Base-by-base conservation (phyloP, 352 stramenopile genomes). In the Aphanomyces cochlioides region DNA sequence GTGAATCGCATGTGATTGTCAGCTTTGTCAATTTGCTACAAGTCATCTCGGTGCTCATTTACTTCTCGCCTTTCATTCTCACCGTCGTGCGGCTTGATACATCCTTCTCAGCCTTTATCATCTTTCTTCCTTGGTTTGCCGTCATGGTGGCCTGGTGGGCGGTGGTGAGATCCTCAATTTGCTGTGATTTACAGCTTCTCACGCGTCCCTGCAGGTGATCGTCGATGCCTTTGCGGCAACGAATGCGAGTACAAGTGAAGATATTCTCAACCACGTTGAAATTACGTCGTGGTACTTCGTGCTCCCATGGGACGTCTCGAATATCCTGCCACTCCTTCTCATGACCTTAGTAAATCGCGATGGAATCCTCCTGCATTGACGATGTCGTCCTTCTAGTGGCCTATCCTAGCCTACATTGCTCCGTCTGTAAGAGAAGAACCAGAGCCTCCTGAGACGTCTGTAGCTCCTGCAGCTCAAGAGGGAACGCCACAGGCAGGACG, bases 131-230 rank as follows among this genome's bases (percentile, higher is more conserved):
- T 37, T 67, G 60, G 60, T 21, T 67, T 36, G 7, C 58, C 1
- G 19, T 67, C 21, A 41, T 54, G 5, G 19, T 8, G 12, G 60
- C 37, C 19, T 56, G 19, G 60, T 7, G 47, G 3, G 12, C 34
- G 19, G 38, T 67, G 13, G 60, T 67, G 58, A 50, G 10, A n/a
- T 50, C 43, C 10, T 50, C 43, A n/a, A 50, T n/a, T n/a, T 50
- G 2, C 17, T 2, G 43, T 2, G 2, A 50, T 12, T 2, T 50
- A n/a, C 17, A 50, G 43, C 1, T 48, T 50, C 43, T 50, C 0
- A n/a, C 2, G 43, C 10, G 2, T n/a, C 10, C 43, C 1, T 50
- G 43, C 2, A 28, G 50, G 17, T 58, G 21, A 1, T 10, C 7
- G 36, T 12, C 50, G 15, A 58, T 19, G 50, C 15, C 50, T 12